Evolutionary conservation across 2,329 filamentous ascomycete genomes (phyloP).

Genomic region (Verticillium nubilum): DNA sequence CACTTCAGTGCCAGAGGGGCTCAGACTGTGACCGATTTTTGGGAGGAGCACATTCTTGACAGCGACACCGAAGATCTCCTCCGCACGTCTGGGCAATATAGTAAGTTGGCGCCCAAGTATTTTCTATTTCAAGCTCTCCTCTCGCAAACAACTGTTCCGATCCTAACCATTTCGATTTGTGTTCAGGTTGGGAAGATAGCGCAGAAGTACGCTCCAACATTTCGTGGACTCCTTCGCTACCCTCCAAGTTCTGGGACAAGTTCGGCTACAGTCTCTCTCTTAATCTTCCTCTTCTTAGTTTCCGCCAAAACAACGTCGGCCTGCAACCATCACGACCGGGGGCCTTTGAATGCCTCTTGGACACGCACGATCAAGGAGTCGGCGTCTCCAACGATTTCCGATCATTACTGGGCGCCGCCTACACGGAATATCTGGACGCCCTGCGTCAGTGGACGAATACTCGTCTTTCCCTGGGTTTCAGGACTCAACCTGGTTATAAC

Average conservation of each 20-base stretch:
- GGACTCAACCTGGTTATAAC: slow-evolving; percentile 31
- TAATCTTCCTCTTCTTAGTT: slow-evolving; percentile 26
- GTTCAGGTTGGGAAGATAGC: slow-evolving; percentile 27
- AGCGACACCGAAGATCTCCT: slow-evolving; percentile 21
- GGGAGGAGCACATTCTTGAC: slow-evolving; percentile 28
- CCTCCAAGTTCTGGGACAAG: slow-evolving; percentile 19
- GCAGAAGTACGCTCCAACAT: slow-evolving; percentile 23
- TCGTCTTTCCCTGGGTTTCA: background rate
- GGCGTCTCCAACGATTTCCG: slow-evolving; percentile 6
- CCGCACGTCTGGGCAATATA: no score
- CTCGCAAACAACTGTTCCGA: no score
- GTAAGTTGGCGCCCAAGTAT: no score
- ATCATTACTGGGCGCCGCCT: no score
- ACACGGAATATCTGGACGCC: slow-evolving; percentile 1
- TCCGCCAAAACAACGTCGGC: slow-evolving; percentile 6
- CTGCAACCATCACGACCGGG: background rate
- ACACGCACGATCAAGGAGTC: background rate
- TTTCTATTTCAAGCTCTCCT: no score
- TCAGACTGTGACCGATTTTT: slow-evolving; percentile 25
- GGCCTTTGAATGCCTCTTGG: background rate
- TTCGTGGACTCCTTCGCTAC: slow-evolving; percentile 29
- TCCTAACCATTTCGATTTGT: no score
- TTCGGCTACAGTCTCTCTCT: slow-evolving; percentile 26
- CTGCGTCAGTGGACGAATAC: background rate
- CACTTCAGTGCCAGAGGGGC: slow-evolving; percentile 33